Conservation (phyloP, 371 early-diverging fungal genomes). For the Coemansia sp. region DNA sequence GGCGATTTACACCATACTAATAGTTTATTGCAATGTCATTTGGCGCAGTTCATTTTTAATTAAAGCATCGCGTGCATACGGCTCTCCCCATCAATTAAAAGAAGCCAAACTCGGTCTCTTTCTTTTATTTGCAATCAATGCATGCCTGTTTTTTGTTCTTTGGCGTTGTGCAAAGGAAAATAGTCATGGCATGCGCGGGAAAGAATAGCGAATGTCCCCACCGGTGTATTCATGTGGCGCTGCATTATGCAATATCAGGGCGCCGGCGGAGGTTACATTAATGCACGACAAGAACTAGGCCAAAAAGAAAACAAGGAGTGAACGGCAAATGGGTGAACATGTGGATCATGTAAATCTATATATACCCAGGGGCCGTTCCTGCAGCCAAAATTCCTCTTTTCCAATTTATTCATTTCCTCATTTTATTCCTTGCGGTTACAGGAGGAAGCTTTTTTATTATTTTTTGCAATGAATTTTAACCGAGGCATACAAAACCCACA, state of each 20-base stretch:
- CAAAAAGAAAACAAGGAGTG: neutral
- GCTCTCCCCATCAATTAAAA: neutral
- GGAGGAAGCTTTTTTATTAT: neutral
- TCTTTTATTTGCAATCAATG: neutral
- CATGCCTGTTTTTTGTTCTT: neutral
- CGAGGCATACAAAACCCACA: neutral
- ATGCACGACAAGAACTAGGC: neutral
- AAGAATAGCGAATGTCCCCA: neutral
- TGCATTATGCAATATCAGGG: neutral
- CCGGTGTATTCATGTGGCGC: neutral
- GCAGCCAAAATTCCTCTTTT: neutral
- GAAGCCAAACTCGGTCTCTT: neutral
- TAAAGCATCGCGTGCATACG: neutral
- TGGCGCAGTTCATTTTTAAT: neutral
- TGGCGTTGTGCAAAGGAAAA: neutral
- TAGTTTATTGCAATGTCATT: neutral
- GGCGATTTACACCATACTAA: neutral
- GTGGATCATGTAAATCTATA: slow-evolving; percentile 6
- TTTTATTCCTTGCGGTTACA: neutral
- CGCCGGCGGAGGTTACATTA: neutral
- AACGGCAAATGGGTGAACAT: neutral
- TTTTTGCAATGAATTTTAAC: slow-evolving; percentile 2
- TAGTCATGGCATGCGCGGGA: neutral
- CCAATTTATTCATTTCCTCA: neutral
- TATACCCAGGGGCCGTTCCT: neutral